Percentiles rank a stretch among this genome's conserved stretches.
phyloP scores from a whole-genome alignment of 2,329 filamentous ascomycete species.

The Diatrype stigma region DNA sequence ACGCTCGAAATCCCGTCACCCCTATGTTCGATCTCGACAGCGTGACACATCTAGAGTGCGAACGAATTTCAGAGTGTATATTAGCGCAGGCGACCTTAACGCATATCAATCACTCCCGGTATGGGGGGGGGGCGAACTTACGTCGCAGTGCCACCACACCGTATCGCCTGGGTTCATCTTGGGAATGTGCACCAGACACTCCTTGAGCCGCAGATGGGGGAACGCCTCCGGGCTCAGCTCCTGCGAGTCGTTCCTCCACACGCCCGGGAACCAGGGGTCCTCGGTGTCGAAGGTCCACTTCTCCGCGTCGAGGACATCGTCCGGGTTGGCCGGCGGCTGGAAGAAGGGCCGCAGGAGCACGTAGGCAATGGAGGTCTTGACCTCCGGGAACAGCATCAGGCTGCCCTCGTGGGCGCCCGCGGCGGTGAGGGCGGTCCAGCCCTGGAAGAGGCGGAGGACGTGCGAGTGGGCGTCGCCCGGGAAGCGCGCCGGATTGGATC shows the following conservation, averaged over 20 bases:
- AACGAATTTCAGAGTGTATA: no score
- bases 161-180: conserved; percentile 30
- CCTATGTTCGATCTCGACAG: conserved; percentile 5
- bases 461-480: conserved; percentile 32
- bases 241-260: conserved; percentile 25
- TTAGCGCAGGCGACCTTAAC: no score
- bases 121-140: conserved; percentile 1
- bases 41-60: conserved; percentile 9
- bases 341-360: conserved; percentile 40
- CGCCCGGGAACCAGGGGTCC: conserved; percentile 28
- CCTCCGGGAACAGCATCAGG: conserved; percentile 33
- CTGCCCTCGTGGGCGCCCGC: conserved; percentile 31
- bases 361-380: conserved; percentile 28
- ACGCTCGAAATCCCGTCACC: conserved; percentile 4
- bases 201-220: conserved; percentile 29
- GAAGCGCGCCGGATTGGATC: conserved; percentile 31
- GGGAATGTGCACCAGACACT: conserved; percentile 31
- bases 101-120: no score
- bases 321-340: conserved; percentile 22
- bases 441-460: conserved; percentile 36
- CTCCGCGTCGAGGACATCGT: conserved; percentile 20
- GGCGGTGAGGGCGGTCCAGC: conserved; percentile 38
- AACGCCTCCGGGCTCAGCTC: conserved; percentile 24
- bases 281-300: conserved; percentile 27
- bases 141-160: conserved; percentile 8